Base-by-base conservation (phyloP, 2,329 filamentous ascomycete genomes). In the Fusarium pseudograminearum region DNA sequence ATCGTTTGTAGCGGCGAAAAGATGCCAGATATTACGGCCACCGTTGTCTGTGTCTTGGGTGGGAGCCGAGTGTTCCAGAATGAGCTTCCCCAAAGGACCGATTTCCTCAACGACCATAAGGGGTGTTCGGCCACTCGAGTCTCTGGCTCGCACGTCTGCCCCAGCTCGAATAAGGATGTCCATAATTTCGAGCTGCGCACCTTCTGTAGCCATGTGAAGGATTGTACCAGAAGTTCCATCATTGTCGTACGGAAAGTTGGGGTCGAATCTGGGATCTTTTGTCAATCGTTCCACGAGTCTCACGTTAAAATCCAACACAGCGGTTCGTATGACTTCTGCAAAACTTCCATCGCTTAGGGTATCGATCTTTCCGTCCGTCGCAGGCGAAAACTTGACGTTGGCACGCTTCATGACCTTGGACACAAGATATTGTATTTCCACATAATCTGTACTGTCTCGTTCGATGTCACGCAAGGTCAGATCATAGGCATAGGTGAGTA, bases 1-100 rank as follows among this genome's bases (percentile, higher is more conserved):
- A 36, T 80, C 79, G 22, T 76, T 75, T 4, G 78, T 78, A 10
- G 76, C 76, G 2, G 79, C 80, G 4, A 74, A 76, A 14, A 77
- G 74, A 57, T 82, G 80, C 80, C 80, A 82, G 14, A 82, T 76
- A 30, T 75, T 82, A 30, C 76, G 75, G 1, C 78, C 78, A 4
- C 72, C 57, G 1, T 72, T 51, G 46, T 82, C 80, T 4, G 60
- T 64, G 5, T 76, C 75, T 7, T 71, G 74, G 2, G 79, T 80
- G 9, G 68, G 54, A 1, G 73, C 76, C 0, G 71, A 69, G 20
- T 77, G 57, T 14, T 73, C 48, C 12, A 61, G 30, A 16, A 80
- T 69, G 3, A 82, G 64, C 16, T 72, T 66, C 1, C 64, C 52
- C 14, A 82, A 61, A 7, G 74, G 70, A 2, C 52, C 30, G 0